Conservation (phyloP, 2,329 filamentous ascomycete genomes). For the Trichophyton benhamiae region DNA sequence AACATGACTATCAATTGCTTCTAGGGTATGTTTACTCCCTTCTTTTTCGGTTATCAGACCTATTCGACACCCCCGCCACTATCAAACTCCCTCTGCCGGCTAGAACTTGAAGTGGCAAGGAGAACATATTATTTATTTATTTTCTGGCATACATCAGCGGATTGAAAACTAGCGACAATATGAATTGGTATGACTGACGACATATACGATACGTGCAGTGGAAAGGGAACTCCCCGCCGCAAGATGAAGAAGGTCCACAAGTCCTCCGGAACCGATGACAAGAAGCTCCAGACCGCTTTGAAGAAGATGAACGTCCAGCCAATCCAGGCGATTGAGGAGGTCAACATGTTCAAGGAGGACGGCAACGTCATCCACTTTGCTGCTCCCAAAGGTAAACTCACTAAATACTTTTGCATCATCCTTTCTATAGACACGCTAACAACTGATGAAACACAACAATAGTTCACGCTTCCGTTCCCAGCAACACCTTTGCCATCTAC, state of each 20-base stretch:
- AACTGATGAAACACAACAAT: slow-evolving; percentile 11
- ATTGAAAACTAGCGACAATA: not conserved
- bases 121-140: not conserved
- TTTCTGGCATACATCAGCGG: not conserved
- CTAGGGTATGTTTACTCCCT: not conserved
- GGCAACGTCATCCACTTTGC: slow-evolving; percentile 99
- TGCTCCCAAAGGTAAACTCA: slow-evolving; percentile 73
- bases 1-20: not conserved
- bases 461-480: slow-evolving; percentile 95
- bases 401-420: not conserved
- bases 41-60: not conserved
- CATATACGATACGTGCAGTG: slow-evolving; percentile 40
- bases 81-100: not conserved
- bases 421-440: slow-evolving; percentile 3
- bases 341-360: slow-evolving; percentile 99
- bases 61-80: not conserved
- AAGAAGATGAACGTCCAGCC: slow-evolving; percentile 99
- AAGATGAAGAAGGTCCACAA: slow-evolving; percentile 98
- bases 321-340: slow-evolving; percentile 98
- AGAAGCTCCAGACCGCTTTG: slow-evolving; percentile 92
- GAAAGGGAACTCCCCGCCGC: slow-evolving; percentile 95
- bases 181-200: not conserved
- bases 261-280: slow-evolving; percentile 89
- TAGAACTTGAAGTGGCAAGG: not conserved
- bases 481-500: slow-evolving; percentile 99